These are phyloP conservation scores for Debaryomyces sp. DNA, from an alignment of 1,139 yeast genomes.

Conservation along the genomic window DNA sequence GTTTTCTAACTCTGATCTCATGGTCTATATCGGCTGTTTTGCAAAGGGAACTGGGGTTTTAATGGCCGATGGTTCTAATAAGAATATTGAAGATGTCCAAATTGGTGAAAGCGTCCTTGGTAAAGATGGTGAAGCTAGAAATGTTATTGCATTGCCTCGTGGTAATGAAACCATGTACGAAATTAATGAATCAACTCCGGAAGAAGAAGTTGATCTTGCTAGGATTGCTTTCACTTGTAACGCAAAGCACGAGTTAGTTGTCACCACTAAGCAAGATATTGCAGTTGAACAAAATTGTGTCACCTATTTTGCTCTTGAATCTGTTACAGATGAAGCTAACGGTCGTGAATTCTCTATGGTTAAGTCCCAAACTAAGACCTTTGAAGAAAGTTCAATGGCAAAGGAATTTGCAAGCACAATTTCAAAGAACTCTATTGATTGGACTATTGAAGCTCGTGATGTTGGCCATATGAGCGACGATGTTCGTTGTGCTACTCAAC, in stretches of 20 bases:
- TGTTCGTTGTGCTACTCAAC: conserved; percentile 29
- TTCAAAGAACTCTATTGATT: conserved; percentile 21
- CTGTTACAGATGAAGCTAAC: conserved; percentile 5
- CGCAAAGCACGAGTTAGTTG: conserved; percentile 32
- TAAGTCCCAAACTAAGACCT: conserved; percentile 17
- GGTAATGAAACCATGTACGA: conserved; percentile 42
- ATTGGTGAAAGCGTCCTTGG: conserved; percentile 47
- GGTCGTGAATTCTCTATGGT: conserved; percentile 16
- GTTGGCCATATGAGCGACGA: conserved; percentile 17
- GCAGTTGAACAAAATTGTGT: conserved; percentile 21
- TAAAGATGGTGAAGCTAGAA: conserved; percentile 42
- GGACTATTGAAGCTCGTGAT: conserved; percentile 40
- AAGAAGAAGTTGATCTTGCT: conserved; percentile 15
- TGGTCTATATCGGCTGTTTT: conserved; percentile 84
- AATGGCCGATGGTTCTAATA: conserved; percentile 43
- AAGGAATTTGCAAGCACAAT: conserved; percentile 19
- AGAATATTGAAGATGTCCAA: conserved; percentile 31
- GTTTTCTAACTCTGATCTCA: conserved; percentile 95
- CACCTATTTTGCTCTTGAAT: conserved; percentile 19
- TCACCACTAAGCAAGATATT: conserved; percentile 26
- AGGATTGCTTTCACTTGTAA: conserved; percentile 30
- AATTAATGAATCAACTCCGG: conserved; percentile 26
- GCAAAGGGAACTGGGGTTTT: conserved; percentile 40
- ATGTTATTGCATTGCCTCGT: conserved; percentile 44
- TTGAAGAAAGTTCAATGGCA: conserved; percentile 19